Percentiles rank a stretch among this genome's conserved stretches.
Evolutionary conservation across 2,329 filamentous ascomycete genomes (phyloP).

Genomic region (Botryotinia globosa): DNA sequence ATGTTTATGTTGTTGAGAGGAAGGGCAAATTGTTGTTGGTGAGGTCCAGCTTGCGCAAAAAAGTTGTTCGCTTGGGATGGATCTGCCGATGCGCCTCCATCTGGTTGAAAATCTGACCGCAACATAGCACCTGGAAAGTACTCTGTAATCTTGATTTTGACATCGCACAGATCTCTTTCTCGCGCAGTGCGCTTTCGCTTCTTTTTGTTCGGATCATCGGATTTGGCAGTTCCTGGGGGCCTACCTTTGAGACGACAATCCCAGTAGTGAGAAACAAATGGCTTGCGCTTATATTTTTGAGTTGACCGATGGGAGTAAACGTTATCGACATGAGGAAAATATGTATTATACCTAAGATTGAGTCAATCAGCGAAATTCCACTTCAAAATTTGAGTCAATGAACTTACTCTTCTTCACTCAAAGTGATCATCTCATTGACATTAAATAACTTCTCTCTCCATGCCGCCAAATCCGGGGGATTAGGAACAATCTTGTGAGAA

Average conservation of each 20-base stretch:
- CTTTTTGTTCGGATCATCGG: constrained; percentile 76
- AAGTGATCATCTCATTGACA: constrained; percentile 68
- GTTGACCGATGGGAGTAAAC: constrained; percentile 82
- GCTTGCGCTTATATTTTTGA: constrained; percentile 75
- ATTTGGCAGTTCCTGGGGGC: constrained; percentile 75
- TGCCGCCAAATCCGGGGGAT: constrained; percentile 64
- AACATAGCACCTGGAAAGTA: constrained; percentile 58
- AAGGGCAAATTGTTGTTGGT: constrained; percentile 43
- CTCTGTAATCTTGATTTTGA: constrained; percentile 84
- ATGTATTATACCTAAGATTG: constrained; percentile 64
- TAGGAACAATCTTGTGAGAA: constrained; percentile 55
- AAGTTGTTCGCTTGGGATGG: constrained; percentile 33
- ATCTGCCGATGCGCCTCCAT: constrained; percentile 31
- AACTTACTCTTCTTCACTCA: constrained; percentile 70
- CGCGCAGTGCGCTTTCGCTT: constrained; percentile 75
- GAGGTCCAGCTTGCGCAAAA: constrained; percentile 32
- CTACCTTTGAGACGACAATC: constrained; percentile 79
- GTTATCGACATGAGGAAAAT: constrained; percentile 81
- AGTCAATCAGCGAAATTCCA: constrained; percentile 22
- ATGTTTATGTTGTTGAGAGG: constrained; percentile 43
- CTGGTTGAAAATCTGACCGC: constrained; percentile 36
- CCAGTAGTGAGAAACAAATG: constrained; percentile 82
- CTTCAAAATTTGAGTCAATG: not conserved
- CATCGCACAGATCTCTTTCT: constrained; percentile 76
- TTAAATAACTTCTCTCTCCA: constrained; percentile 74